These are phyloP conservation scores for Cryptococcus amylolentus DNA, from an alignment of 1,284 basidiomycete species.

Conservation along the genomic window DNA sequence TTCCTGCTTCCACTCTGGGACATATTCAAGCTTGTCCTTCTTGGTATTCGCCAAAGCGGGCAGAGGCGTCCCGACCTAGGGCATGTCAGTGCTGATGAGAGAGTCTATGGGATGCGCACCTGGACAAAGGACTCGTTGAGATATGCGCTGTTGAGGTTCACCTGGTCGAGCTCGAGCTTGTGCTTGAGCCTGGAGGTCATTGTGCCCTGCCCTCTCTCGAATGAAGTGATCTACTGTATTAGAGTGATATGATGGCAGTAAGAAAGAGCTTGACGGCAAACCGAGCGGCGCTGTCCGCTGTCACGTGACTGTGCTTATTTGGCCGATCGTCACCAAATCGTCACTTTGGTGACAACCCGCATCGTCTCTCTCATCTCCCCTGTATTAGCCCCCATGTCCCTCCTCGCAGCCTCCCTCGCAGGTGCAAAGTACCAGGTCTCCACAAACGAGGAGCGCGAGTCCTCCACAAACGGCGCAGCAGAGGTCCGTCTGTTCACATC, in stretches of 20 bases:
- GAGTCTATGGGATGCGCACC: slow-evolving; percentile 52
- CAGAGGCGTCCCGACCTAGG: slow-evolving; percentile 82
- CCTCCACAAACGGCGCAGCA: slow-evolving; percentile 17
- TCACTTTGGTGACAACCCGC: too few species aligned
- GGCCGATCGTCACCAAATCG: too few species aligned
- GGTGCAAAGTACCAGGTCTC: slow-evolving; percentile 19
- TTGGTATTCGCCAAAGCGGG: slow-evolving; percentile 78
- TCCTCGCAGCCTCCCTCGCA: slow-evolving; percentile 14
- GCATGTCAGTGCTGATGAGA: slow-evolving; percentile 12
- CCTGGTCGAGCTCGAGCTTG: slow-evolving; percentile 71
- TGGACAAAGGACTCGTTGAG: slow-evolving; percentile 84
- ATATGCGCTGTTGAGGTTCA: slow-evolving; percentile 70
- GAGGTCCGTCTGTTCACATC: slow-evolving; percentile 5
- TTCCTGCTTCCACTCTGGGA: slow-evolving; percentile 97
- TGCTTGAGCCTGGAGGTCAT: slow-evolving; percentile 56
- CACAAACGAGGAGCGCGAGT: slow-evolving; percentile 17
- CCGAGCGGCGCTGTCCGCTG: too few species aligned
- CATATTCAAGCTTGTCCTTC: slow-evolving; percentile 86
- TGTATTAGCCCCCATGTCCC: slow-evolving; percentile 8
- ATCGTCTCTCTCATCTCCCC: too few species aligned
- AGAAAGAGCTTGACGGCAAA: too few species aligned
- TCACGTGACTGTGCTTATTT: too few species aligned
- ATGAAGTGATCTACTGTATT: too few species aligned
- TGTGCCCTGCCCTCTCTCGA: too few species aligned
- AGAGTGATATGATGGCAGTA: too few species aligned